These are phyloP conservation scores for Saccharum spontaneum DNA, from an alignment of 176 grass and related monocot species.

Conservation along the genomic window DNA sequence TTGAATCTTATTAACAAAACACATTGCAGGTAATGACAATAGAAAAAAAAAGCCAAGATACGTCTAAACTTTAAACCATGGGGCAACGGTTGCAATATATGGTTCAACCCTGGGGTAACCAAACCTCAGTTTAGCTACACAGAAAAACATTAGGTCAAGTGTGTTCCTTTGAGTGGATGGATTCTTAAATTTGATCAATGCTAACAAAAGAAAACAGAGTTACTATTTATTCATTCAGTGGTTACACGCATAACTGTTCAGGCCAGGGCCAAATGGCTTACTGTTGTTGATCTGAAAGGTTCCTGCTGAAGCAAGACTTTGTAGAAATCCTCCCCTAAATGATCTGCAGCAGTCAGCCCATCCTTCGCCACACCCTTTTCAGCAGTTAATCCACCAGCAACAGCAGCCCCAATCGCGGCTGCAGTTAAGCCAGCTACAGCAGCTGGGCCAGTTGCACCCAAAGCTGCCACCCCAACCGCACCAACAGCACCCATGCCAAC, in stretches of 20 bases:
- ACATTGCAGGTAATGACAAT: neutral
- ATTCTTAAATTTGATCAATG: neutral
- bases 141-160: neutral
- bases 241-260: neutral
- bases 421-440: constrained; percentile 59
- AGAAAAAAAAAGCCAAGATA: neutral
- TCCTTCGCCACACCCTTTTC: constrained; percentile 64
- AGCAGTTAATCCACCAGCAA: constrained; percentile 50
- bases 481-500: constrained; percentile 54
- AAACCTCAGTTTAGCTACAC: neutral
- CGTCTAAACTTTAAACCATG: neutral
- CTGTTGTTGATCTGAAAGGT: constrained; percentile 77
- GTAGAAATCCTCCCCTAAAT: constrained; percentile 71
- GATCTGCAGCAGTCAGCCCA: constrained; percentile 50
- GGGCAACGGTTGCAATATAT: neutral
- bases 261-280: constrained; percentile 33
- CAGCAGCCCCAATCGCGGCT: constrained; percentile 58
- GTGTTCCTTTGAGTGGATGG: neutral
- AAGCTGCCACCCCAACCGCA: constrained; percentile 43
- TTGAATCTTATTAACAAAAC: constrained; percentile 7
- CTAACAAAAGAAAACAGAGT: neutral
- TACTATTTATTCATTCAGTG: neutral
- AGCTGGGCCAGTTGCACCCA: constrained; percentile 50
- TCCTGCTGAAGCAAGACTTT: constrained; percentile 72
- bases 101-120: neutral